These are phyloP conservation scores for Cupressus sempervirens DNA, from an alignment of 75 land plant genomes.

Conservation along the genomic window DNA sequence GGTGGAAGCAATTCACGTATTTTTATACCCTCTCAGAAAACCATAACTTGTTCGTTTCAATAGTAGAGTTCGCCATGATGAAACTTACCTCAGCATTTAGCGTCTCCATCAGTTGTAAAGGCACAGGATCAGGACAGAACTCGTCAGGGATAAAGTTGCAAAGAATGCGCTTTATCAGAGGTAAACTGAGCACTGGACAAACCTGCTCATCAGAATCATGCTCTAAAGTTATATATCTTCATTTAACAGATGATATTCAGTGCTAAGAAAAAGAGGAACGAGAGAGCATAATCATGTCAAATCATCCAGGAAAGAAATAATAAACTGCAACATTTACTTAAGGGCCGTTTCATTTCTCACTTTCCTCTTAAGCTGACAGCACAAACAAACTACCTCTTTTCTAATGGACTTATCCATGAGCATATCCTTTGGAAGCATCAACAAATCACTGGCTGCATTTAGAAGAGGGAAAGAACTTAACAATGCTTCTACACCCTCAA, in stretches of 20 bases:
- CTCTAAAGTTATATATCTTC: background rate
- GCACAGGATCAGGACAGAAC: slow-evolving; percentile 91
- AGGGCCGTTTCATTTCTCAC: background rate
- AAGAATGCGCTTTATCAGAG: slow-evolving; percentile 66
- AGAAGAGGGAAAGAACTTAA: slow-evolving; percentile 58
- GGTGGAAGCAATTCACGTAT: background rate
- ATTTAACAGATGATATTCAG: background rate
- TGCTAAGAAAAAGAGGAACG: background rate
- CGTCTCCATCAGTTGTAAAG: slow-evolving; percentile 56
- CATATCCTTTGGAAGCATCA: slow-evolving; percentile 99
- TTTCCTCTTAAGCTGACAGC: background rate
- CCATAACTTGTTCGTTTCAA: background rate
- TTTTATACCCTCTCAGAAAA: background rate
- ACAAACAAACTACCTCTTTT: slow-evolving; percentile 59
- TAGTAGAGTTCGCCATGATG: background rate
- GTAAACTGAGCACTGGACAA: slow-evolving; percentile 72
- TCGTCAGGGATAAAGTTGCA: slow-evolving; percentile 92
- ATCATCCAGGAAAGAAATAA: background rate
- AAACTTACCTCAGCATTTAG: slow-evolving; percentile 70
- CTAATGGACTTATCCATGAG: slow-evolving; percentile 75
- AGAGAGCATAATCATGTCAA: background rate
- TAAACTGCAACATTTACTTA: background rate
- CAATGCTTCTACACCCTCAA: slow-evolving; percentile 26
- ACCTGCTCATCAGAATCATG: slow-evolving; percentile 41
- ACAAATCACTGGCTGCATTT: slow-evolving; percentile 74